Evolutionary conservation across 2,329 filamentous ascomycete species (phyloP).

Genomic region (Cordyceps farinosa): DNA sequence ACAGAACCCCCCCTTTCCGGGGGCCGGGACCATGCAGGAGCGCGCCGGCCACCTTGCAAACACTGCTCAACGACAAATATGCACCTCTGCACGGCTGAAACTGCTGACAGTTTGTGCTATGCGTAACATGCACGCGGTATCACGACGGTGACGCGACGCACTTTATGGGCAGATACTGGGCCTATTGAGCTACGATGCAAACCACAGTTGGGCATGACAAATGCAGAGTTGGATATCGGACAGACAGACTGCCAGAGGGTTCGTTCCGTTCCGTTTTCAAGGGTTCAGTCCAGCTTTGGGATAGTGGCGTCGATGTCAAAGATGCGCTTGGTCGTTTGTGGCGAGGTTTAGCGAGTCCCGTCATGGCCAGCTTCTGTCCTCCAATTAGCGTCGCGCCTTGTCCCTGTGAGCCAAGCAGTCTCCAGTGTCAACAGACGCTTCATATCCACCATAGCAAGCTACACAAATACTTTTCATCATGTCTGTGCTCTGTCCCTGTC

Average conservation of each 20-base stretch:
- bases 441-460: not conserved
- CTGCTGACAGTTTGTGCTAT: constrained; percentile 8
- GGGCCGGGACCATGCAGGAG: not conserved
- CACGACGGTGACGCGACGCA: not conserved
- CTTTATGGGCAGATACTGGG: not conserved
- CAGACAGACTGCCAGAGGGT: not conserved
- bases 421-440: not conserved
- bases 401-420: not conserved
- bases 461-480: not conserved
- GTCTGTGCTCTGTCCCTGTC: not conserved
- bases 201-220: not conserved
- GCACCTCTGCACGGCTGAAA: constrained; percentile 12
- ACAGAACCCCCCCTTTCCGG: not conserved
- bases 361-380: not conserved
- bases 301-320: not conserved
- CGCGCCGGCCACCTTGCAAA: not conserved
- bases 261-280: not conserved
- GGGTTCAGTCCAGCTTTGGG: not conserved
- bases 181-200: not conserved
- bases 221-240: not conserved
- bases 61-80: not conserved
- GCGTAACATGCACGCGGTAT: not conserved
- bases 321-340: constrained; percentile 1
- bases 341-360: constrained; percentile 8
- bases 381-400: constrained; percentile 7